Percentiles rank a stretch among this genome's conserved stretches.
Conservation (phyloP, 1,284 basidiomycete genomes). For the Irpex lacteus region DNA sequence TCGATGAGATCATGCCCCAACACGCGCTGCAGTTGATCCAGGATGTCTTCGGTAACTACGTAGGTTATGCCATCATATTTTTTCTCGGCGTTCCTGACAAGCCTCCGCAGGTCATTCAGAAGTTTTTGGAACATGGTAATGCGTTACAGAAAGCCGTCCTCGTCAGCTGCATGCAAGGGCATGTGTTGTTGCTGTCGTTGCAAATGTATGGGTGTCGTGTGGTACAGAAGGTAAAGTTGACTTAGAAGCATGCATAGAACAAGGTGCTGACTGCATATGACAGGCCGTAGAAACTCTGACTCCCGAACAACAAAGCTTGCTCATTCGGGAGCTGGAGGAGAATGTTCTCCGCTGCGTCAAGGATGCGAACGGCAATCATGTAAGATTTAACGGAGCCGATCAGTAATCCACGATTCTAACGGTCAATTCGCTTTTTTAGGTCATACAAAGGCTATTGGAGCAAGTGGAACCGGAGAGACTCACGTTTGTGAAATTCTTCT, state of each 20-base stretch:
- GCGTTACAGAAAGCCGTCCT: conserved; percentile 73
- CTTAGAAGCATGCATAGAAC: conserved; percentile 5
- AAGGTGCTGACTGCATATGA: conserved; percentile 6
- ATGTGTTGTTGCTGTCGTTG: conserved; percentile 76
- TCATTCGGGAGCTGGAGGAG: conserved; percentile 81
- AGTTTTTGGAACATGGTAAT: conserved; percentile 90
- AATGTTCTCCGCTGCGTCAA: conserved; percentile 87
- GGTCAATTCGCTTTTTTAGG: conserved; percentile 35
- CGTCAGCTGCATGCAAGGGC: conserved; percentile 76
- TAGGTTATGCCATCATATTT: conserved; percentile 34
- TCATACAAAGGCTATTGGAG: conserved; percentile 83
- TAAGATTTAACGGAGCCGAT: conserved; percentile 34
- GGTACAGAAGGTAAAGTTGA: conserved; percentile 68
- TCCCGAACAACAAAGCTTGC: conserved; percentile 71
- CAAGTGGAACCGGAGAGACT: conserved; percentile 78
- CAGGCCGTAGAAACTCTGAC: conserved; percentile 85
- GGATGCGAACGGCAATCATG: conserved; percentile 95
- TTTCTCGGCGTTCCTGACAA: not conserved
- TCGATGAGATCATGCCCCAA: conserved; percentile 85
- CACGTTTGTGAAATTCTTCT: conserved; percentile 76
- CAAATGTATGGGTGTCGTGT: conserved; percentile 98
- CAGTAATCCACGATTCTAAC: not conserved
- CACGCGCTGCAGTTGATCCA: conserved; percentile 81
- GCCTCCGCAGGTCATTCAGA: conserved; percentile 81
- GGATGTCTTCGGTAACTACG: conserved; percentile 98